Percentiles rank a stretch among this genome's conserved stretches.
Evolutionary conservation across 768 basidiomycete genomes (phyloP).

Genomic region (Dioszegia aurantiaca): DNA sequence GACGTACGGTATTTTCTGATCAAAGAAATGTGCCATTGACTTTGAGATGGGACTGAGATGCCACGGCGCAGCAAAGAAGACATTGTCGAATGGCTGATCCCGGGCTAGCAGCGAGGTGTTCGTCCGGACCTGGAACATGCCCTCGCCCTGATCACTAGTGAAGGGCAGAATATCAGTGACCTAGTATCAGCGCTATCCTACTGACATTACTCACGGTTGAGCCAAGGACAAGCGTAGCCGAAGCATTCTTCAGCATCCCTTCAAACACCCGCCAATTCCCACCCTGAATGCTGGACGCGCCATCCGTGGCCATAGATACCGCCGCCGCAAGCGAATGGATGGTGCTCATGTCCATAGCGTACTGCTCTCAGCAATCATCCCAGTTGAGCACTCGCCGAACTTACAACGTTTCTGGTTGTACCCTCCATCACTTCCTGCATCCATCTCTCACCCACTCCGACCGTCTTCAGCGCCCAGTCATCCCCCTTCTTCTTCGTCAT

Average conservation of each 20-base stretch:
- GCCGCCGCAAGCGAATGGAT: slow-evolving; percentile 77
- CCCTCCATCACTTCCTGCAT: slow-evolving; percentile 73
- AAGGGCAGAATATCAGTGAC: slow-evolving; percentile 50
- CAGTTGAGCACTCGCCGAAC: slow-evolving; percentile 33
- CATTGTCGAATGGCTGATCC: slow-evolving; percentile 60
- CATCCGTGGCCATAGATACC: slow-evolving; percentile 67
- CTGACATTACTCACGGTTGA: slow-evolving; percentile 60
- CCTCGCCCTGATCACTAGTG: slow-evolving; percentile 16
- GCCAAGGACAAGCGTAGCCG: slow-evolving; percentile 68
- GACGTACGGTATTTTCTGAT: slow-evolving; percentile 37
- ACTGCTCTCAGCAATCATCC: slow-evolving; percentile 37
- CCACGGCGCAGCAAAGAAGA: slow-evolving; percentile 85
- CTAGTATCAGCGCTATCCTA: slow-evolving; percentile 54
- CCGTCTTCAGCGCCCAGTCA: slow-evolving; percentile 59
- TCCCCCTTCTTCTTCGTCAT: slow-evolving; percentile 59
- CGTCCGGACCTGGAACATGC: slow-evolving; percentile 28
- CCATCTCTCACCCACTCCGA: slow-evolving; percentile 63
- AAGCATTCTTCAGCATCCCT: slow-evolving; percentile 67
- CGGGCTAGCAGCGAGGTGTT: slow-evolving; percentile 31
- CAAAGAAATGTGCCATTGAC: slow-evolving; percentile 18
- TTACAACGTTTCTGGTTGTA: slow-evolving; percentile 79
- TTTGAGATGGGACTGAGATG: slow-evolving; percentile 58
- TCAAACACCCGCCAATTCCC: slow-evolving; percentile 87
- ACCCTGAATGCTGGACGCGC: slow-evolving; percentile 65
- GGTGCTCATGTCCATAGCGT: slow-evolving; percentile 61